A percentile compares a stretch with the other conserved stretches of the same genome.
Evolutionary conservation across 129 eudicot species (phyloP).

Genomic region (Artemisia tridentata): DNA sequence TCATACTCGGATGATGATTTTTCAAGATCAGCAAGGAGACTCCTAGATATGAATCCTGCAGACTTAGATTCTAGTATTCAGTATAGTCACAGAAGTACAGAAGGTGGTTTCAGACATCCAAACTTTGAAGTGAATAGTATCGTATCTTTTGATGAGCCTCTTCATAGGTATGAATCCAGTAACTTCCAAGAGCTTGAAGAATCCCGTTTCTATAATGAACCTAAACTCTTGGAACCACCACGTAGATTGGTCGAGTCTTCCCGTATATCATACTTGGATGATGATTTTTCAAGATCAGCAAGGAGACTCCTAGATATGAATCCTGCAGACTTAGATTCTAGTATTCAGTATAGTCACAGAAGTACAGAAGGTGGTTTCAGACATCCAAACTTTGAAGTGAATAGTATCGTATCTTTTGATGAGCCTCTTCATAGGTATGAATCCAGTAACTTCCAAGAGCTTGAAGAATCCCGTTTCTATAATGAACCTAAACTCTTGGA

Average conservation of each 20-base stretch:
- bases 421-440: conserved; percentile 27
- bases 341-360: conserved; percentile 7
- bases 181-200: conserved; percentile 31
- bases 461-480: conserved; percentile 25
- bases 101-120: conserved; percentile 13
- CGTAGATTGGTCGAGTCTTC: conserved; percentile 4
- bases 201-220: conserved; percentile 24
- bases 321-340: conserved; percentile 16
- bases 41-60: neutral
- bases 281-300: conserved; percentile 9
- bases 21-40: conserved; percentile 1
- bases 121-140: conserved; percentile 27
- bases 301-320: conserved; percentile 26
- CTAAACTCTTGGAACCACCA: conserved; percentile 35
- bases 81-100: conserved; percentile 11
- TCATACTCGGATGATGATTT: conserved; percentile 9
- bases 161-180: conserved; percentile 26
- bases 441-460: conserved; percentile 26
- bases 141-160: conserved; percentile 24
- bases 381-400: conserved; percentile 20
- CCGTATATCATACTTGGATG: neutral
- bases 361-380: conserved; percentile 14
- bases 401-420: conserved; percentile 26
- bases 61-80: neutral
- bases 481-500: conserved; percentile 33